Conservation (phyloP, 2,329 filamentous ascomycete genomes). For the Colletotrichum shisoi region DNA sequence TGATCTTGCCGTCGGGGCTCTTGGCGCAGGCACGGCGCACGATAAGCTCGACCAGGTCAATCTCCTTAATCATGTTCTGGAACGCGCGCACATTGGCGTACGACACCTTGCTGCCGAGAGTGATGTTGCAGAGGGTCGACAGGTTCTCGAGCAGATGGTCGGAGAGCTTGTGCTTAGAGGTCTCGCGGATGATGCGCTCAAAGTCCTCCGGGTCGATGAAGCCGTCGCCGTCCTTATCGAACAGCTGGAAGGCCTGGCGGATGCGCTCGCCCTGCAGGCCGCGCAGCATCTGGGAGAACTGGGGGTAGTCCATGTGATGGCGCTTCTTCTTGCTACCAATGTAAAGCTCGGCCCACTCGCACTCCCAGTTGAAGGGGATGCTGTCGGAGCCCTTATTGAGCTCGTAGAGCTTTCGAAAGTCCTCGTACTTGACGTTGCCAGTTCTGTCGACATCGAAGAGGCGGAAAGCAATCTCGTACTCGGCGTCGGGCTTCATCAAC, state of each 20-base stretch:
- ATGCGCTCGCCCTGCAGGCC: slow-evolving; percentile 96
- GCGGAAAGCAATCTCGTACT: slow-evolving; percentile 98
- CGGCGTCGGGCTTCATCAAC: slow-evolving; percentile 90
- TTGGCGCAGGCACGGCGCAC: slow-evolving; percentile 85
- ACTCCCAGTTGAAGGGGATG: slow-evolving; percentile 96
- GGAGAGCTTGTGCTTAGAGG: slow-evolving; percentile 92
- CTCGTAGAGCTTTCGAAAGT: slow-evolving; percentile 85
- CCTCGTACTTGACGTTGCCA: slow-evolving; percentile 87
- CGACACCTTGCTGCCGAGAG: slow-evolving; percentile 88
- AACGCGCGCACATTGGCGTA: slow-evolving; percentile 98
- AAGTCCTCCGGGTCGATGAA: slow-evolving; percentile 97
- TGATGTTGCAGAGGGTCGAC: slow-evolving; percentile 93
- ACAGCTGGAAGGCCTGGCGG: slow-evolving; percentile 89
- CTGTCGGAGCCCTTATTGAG: slow-evolving; percentile 84
- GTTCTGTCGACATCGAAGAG: slow-evolving; percentile 88
- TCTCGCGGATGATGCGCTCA: slow-evolving; percentile 94
- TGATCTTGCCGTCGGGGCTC: slow-evolving; percentile 90
- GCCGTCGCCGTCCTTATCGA: slow-evolving; percentile 90
- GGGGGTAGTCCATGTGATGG: slow-evolving; percentile 91
- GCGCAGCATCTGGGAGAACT: slow-evolving; percentile 98
- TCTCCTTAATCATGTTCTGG: slow-evolving; percentile 96
- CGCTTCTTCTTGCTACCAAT: slow-evolving; percentile 86
- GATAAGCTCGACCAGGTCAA: slow-evolving; percentile 96
- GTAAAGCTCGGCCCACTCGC: slow-evolving; percentile 95
- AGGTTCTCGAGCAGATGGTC: slow-evolving; percentile 94